Evolutionary conservation across 2,329 filamentous ascomycete genomes (phyloP), one percentile per base, ranked within the genome.

Genomic region (Alternaria tenuissima): DNA sequence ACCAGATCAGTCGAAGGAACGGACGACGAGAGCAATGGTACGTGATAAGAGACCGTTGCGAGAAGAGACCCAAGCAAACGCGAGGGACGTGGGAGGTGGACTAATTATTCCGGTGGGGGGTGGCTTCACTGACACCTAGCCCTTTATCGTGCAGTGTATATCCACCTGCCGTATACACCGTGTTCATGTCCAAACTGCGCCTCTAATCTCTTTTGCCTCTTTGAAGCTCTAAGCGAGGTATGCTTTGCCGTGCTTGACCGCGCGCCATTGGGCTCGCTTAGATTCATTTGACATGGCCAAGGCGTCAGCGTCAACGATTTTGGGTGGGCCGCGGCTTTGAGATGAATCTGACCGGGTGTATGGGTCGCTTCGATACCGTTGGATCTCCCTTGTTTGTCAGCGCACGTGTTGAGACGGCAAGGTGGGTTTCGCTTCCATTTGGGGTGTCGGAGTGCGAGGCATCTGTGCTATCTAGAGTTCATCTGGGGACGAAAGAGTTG

Each of bases 151-250:
- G 39, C 59, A 55, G 26, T 47, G 32, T 48, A 22, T 54, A 57
- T 26, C 47, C 42, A 67, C 53, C 57, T 48, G 34, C 65, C 65
- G 65, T 66, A 66, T 63, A 43, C 49, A 36, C 58, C 65, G 65
- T 66, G 54, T 67, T 58, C 20, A 42, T 38, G 30, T 38, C 16
- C 20, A 49, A 36, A 49, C 20, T n/a, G 46, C 32, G 32, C 30
- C 32, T 38, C 30, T 36, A 49, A 49, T 49, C 46, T 48, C 46
- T 38, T 49, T 49, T 38, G 46, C 46, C 46, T 49, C 20, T 34
- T 24, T 14, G 20, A 61, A 57, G 55, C 52, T 63, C 59, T 67
- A 67, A 64, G 61, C 65, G 65, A 67, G 51, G 52, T 32, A 49
- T 49, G 30, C 26, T 38, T 44, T 42, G 48, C 39, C 52, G 24